Percentiles rank a stretch among this genome's conserved stretches.
phyloP scores from a whole-genome alignment of 371 early-diverging fungal genomes.

The Rhizopus arrhizus region DNA sequence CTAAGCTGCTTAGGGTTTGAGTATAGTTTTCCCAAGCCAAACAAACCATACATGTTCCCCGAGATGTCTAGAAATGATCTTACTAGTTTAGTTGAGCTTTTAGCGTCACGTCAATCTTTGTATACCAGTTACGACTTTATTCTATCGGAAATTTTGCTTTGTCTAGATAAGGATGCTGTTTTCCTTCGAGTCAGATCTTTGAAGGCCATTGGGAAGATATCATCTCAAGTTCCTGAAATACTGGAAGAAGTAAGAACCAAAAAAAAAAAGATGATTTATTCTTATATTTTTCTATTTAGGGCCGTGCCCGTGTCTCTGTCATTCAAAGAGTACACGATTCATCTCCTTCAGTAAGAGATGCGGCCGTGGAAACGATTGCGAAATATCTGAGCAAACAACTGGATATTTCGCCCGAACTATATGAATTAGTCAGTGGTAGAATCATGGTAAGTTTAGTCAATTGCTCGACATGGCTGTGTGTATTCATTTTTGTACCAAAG shows the following conservation, averaged over 20 bases:
- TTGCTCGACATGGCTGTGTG: too few relatives aligned
- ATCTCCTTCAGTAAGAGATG: conserved; percentile 89
- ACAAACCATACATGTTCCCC: conserved; percentile 24
- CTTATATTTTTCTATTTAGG: conserved; percentile 27
- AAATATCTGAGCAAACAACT: conserved; percentile 70
- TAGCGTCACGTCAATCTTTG: conserved; percentile 62
- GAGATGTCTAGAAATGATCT: conserved; percentile 35
- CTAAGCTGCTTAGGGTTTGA: conserved; percentile 17
- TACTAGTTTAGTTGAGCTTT: conserved; percentile 43
- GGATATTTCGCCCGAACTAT: conserved; percentile 68
- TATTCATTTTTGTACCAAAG: conserved; percentile 12
- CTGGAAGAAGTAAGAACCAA: conserved; percentile 53
- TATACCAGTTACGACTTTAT: conserved; percentile 71
- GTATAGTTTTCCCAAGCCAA: conserved; percentile 4
- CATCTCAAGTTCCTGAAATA: conserved; percentile 64
- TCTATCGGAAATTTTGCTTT: conserved; percentile 62
- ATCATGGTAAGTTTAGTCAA: conserved; percentile 55
- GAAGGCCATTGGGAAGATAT: conserved; percentile 73
- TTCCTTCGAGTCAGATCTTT: conserved; percentile 75
- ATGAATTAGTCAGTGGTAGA: conserved; percentile 71
- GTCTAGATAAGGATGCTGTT: conserved; percentile 69
- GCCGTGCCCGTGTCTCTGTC: conserved; percentile 69
- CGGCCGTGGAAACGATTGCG: conserved; percentile 86
- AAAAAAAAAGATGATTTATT: not conserved
- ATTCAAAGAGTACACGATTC: conserved; percentile 76